Base-by-base conservation (phyloP, 106 monocot species). In the Platanthera guangdongensis region DNA sequence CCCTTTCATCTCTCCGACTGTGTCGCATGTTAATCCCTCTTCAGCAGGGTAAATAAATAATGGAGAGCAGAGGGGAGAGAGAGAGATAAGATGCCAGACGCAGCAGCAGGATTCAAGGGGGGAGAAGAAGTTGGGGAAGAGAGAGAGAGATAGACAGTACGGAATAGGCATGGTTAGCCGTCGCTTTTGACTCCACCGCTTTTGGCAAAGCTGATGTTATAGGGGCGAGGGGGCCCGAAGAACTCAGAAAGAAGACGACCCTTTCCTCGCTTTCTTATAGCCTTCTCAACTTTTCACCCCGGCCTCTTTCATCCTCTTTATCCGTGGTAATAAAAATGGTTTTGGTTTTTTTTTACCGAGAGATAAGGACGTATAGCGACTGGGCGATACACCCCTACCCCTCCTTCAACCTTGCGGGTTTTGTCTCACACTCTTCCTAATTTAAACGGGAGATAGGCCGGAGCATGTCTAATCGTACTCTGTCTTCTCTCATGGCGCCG, bases 201-300 rank as follows among this genome's bases (percentile, higher is more conserved):
- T 81, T 78, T 81, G 52, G 85, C 77, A 81, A 68, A 81, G 76
- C 83, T 83, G 72, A 86, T 65, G 85, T 77, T 51, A 65, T 32
- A 51, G 21, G 72, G 72, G 4, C 1, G 51, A 72, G 21, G 21
- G 4, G 10, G 50, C 21, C 51, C 50, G 21, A 51, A 72, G 51
- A 19, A 21, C 45, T 72, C 50, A 21, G 72, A 72, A 72, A 72
- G 51, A 72, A 51, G 72, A 21, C 21, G 7, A 50, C 72, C 72
- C 51, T 51, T 70, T 70, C 21, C 21, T 51, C 72, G 39, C 9
- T 51, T 72, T 72, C 51, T 12, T 51, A 65, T 51, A 65, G 65
- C 65, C 12, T 65, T 12, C 30, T 9, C 18, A 65, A 9, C 32
- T 65, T 65, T 65, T 30, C 32, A 30, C 65, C 65, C 65, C 32